Base-by-base conservation (phyloP, 2,329 filamentous ascomycete genomes). In the Stemphylium vesicarium region DNA sequence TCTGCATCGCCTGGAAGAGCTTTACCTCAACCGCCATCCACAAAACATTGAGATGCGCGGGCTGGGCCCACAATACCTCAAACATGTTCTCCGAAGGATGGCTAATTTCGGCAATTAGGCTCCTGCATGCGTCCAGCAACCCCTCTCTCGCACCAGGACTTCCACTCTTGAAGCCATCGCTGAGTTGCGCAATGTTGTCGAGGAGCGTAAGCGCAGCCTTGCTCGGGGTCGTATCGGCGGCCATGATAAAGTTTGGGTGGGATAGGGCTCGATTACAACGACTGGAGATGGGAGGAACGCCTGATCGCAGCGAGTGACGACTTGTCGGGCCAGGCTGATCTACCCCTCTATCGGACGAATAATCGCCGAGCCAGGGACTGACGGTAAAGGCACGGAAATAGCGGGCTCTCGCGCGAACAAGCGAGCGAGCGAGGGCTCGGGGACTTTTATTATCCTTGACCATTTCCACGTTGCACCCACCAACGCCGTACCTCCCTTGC, bases 1-100 rank as follows among this genome's bases (percentile, higher is more conserved):
- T 15, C 16, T 48, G 24, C 59, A 69, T 59, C 4, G 65, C 63
- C 18, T 68, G 55, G 47, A 69, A 68, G 24, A 68, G 51, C 13
- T 65, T 60, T 36, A 69, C 45, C 18, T 69, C 66, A 4, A 63
- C 46, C 3, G 57, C 60, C 37, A 66, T 49, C 53, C 65, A 65
- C 18, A 69, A 53, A 7, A 61, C 39, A 42, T 56, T 49, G 2
- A 64, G 51, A 33, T 69, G 64, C 1, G 62, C 52, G 11, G 66
- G 62, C n/a, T 68, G 64, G 1, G 64, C 56, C 66, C 66, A 69
- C 22, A 68, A 35, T 39, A 65, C 31, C 3, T 62, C 53, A 15
- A 66, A 45, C 48, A 67, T 63, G 13, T 50, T 63, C 49, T 69
- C 66, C 0, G 65, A 62, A 10, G 66, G 65, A 33, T 69, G 57